Evolutionary conservation across 805 yeast genomes (phyloP).

Genomic region (Ogataea philodendri): DNA sequence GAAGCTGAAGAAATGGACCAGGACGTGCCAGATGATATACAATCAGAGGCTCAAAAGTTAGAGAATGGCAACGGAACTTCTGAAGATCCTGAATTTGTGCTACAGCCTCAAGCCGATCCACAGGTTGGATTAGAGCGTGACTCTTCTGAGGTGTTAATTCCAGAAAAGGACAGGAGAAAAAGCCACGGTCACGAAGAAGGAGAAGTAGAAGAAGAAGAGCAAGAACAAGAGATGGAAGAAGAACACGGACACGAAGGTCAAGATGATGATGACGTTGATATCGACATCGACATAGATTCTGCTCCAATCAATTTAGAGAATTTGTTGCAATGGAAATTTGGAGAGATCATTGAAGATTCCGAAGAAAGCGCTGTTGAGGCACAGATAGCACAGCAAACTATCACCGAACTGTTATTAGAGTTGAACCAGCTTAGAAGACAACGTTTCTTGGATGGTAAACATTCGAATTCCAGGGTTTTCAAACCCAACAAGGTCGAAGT

Average conservation of each 20-base stretch:
- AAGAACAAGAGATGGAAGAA: conserved; percentile 1
- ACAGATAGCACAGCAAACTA: conserved; percentile 34
- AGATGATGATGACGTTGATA: conserved; percentile 7
- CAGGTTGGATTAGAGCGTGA: too few relatives aligned
- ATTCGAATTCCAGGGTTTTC: conserved; percentile 15
- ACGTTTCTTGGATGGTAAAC: conserved; percentile 31
- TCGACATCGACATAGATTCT: conserved; percentile 12
- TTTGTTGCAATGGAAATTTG: conserved; percentile 29
- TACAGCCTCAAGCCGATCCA: too few relatives aligned
- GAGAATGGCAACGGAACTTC: conserved; percentile 3
- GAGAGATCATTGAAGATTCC: conserved; percentile 24
- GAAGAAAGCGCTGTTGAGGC: conserved; percentile 27
- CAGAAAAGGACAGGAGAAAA: conserved; percentile 3
- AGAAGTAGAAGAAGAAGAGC: conserved; percentile 4
- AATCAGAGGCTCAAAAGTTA: too few relatives aligned
- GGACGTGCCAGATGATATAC: conserved; percentile 9
- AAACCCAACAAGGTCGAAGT: conserved; percentile 46
- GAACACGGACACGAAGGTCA: conserved; percentile 8
- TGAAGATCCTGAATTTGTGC: background rate
- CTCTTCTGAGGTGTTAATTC: too few relatives aligned
- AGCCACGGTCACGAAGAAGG: conserved; percentile 7
- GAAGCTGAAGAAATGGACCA: conserved; percentile 19
- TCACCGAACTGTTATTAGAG: conserved; percentile 45
- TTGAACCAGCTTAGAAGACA: conserved; percentile 49
- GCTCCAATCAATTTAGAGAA: conserved; percentile 29